Evolutionary conservation across 1,284 basidiomycete genomes (phyloP), one percentile per base, ranked within the genome.

Genomic region (Ganoderma boninense): DNA sequence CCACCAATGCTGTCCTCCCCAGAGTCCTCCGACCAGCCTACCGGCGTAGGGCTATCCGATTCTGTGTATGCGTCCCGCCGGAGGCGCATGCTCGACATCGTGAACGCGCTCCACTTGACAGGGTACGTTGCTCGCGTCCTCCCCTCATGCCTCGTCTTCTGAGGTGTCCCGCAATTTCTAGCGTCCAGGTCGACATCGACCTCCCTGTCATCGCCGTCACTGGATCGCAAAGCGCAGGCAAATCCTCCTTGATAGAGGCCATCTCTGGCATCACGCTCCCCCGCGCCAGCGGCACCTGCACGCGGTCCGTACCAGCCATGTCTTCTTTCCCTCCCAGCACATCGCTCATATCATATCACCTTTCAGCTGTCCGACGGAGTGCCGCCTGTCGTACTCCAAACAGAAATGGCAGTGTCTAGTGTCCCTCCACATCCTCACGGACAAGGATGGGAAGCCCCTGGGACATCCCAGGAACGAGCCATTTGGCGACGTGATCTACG

Each of bases 341-440:
- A 8, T 1, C 40, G 13, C 23, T n/a, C n/a, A n/a, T n/a, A n/a
- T n/a, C n/a, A n/a, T n/a, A n/a, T n/a, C n/a, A n/a, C n/a, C n/a
- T n/a, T n/a, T n/a, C n/a, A 93, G 92, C 23, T 93, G 91, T 69
- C 91, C 92, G 0, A 92, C 89, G 0, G 92, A 94, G 72, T 92
- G 90, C 72, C 86, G 88, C 13, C 83, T 94, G 0, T 83, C 87
- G 0, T 77, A 81, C 18, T 86, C 87, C 0, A 70, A 79, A 2
- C 75, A 76, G 0, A 77, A 81, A 7, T 95, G 93, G 93, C 80
- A 82, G 62, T 95, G 93, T 72, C 74, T 79, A 0, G 86, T 94
- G 0, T 88, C 85, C 0, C 80, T 94, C 0, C 87, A 87, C 2
- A 74, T 73, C 16, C 64, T 75, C 20, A 86, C 84, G 0, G 86